Evolutionary conservation across 2,329 filamentous ascomycete species (phyloP).

Genomic region (Fusarium praegraminearum): DNA sequence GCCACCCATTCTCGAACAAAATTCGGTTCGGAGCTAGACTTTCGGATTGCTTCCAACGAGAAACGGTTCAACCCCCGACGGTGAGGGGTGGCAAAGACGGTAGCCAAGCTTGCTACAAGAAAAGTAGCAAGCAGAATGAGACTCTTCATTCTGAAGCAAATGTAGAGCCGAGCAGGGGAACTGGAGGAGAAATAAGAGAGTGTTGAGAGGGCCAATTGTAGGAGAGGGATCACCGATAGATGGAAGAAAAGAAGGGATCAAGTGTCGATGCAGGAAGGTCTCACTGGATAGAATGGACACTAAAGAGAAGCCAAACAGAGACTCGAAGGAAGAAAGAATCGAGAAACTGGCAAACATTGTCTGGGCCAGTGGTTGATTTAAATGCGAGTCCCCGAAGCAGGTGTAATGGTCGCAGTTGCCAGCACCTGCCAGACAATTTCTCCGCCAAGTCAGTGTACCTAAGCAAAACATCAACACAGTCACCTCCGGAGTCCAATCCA

Average conservation of each 20-base stretch:
- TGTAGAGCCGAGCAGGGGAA: not conserved
- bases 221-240: not conserved
- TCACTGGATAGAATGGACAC: not conserved
- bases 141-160: constrained; percentile 26
- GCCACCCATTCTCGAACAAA: constrained; percentile 53
- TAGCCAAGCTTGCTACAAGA: constrained; percentile 20
- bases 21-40: constrained; percentile 42
- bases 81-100: constrained; percentile 31
- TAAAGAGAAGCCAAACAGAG: not conserved
- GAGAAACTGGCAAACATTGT: constrained; percentile 1
- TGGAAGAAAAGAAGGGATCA: not conserved
- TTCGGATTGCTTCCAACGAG: constrained; percentile 47
- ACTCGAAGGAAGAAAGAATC: not conserved
- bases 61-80: constrained; percentile 39
- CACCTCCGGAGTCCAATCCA: not conserved
- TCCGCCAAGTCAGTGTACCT: constrained; percentile 4
- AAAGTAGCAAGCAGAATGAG: constrained; percentile 34
- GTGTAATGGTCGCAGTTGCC: constrained; percentile 8
- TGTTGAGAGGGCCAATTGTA: not conserved
- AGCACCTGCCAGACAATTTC: constrained; percentile 22
- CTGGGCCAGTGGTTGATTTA: constrained; percentile 11
- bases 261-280: not conserved
- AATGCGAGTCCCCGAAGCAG: constrained; percentile 2
- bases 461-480: not conserved
- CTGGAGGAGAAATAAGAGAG: not conserved